phyloP scores from a whole-genome alignment of 768 basidiomycete genomes.

The Russula vinacea region DNA sequence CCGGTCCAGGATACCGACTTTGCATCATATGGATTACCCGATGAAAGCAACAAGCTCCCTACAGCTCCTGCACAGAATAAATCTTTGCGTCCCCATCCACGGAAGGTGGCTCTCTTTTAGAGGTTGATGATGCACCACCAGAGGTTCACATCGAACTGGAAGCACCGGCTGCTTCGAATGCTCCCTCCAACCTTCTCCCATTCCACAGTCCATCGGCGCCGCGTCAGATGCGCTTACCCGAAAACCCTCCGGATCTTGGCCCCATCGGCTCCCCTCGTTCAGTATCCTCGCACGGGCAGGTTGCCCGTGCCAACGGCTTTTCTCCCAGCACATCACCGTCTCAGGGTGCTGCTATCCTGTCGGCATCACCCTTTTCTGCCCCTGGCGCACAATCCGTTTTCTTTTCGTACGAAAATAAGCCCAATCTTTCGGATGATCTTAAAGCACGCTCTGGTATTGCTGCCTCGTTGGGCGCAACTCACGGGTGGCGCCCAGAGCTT shows the following conservation, averaged over 20 bases:
- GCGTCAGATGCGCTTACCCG: constrained; percentile 44
- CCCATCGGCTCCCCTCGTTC: constrained; percentile 75
- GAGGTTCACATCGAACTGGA: constrained; percentile 17
- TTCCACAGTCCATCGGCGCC: constrained; percentile 49
- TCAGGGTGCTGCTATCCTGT: constrained; percentile 41
- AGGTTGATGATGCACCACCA: constrained; percentile 11
- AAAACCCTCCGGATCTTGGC: constrained; percentile 58
- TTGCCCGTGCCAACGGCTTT: constrained; percentile 44
- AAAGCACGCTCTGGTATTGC: constrained; percentile 52
- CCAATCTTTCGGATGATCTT: constrained; percentile 36
- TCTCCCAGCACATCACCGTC: constrained; percentile 62
- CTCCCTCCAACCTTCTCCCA: constrained; percentile 50
- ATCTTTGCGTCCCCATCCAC: constrained; percentile 23
- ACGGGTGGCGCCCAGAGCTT: constrained; percentile 40
- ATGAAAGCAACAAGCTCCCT: constrained; percentile 52
- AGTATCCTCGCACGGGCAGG: constrained; percentile 37
- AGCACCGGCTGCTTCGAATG: constrained; percentile 11
- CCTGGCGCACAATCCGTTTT: constrained; percentile 63
- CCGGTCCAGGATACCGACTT: constrained; percentile 75
- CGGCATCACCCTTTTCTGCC: constrained; percentile 73
- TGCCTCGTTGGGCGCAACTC: constrained; percentile 60
- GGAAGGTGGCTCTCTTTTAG: constrained; percentile 20
- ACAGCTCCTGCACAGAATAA: constrained; percentile 43
- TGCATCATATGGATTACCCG: constrained; percentile 62
- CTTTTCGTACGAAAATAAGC: constrained; percentile 37